Evolutionary conservation across 805 yeast species (phyloP).

Genomic region (Wickerhamiella musiphila): DNA sequence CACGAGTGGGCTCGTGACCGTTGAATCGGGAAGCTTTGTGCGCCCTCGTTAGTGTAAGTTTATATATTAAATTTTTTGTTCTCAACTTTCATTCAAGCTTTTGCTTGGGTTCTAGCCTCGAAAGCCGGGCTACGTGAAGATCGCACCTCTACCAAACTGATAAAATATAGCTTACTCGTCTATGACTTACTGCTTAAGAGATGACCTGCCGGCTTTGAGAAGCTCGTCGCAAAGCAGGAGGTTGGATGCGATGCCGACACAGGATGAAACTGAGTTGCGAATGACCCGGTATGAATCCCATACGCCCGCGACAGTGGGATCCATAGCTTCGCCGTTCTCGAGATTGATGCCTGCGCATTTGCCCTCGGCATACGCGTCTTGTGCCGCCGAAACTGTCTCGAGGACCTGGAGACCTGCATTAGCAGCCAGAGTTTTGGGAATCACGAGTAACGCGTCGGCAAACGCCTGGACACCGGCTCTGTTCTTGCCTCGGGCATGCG

Average conservation of each 20-base stretch:
- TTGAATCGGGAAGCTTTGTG: conserved; percentile 1
- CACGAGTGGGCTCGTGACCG: conserved; percentile 29
- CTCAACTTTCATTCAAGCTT: not conserved
- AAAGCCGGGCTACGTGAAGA: not conserved
- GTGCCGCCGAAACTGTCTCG: conserved; percentile 75
- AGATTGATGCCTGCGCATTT: conserved; percentile 82
- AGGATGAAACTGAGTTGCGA: conserved; percentile 81
- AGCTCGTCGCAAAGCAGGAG: conserved; percentile 87
- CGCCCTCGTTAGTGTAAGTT: not conserved
- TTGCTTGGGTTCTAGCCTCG: not conserved
- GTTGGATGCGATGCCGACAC: conserved; percentile 88
- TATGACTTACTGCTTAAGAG: not conserved
- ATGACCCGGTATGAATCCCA: conserved; percentile 94
- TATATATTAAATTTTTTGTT: too few relatives aligned
- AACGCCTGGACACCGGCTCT: conserved; percentile 87
- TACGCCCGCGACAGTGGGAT: conserved; percentile 82
- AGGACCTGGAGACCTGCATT: conserved; percentile 90
- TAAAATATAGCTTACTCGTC: not conserved
- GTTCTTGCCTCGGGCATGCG: conserved; percentile 62
- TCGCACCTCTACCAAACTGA: not conserved
- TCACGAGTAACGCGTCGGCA: conserved; percentile 75
- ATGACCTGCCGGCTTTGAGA: conserved; percentile 89
- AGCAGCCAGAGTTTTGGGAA: conserved; percentile 82
- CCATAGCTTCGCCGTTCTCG: conserved; percentile 86
- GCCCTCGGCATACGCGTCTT: conserved; percentile 57